Evolutionary conservation across 2,329 filamentous ascomycete genomes (phyloP).

Genomic region (Calonectria ilicicola): DNA sequence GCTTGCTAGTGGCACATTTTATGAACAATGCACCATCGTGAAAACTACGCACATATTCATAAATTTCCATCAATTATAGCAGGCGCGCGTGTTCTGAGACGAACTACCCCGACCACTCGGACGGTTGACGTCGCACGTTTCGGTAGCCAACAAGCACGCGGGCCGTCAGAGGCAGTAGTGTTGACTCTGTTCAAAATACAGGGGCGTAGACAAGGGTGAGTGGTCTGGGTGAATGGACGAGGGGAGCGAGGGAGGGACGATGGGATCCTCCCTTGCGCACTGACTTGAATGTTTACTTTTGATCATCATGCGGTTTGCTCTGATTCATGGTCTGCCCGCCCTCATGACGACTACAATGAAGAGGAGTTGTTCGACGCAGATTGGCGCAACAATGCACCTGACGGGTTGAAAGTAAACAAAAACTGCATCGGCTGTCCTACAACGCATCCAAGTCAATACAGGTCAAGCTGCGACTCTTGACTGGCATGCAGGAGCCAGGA

Average conservation of each 20-base stretch:
- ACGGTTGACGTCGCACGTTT: slow-evolving; percentile 18
- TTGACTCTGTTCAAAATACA: background rate
- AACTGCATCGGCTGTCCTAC: background rate
- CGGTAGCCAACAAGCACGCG: background rate
- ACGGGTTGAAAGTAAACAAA: slow-evolving; percentile 5
- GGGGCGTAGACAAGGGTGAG: background rate
- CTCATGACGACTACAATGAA: slow-evolving; percentile 21
- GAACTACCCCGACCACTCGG: slow-evolving; percentile 24
- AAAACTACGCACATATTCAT: background rate
- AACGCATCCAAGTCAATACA: background rate
- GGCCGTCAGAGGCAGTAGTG: background rate
- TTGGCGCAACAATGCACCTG: background rate
- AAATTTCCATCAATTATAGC: background rate
- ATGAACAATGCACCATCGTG: background rate
- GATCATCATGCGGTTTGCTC: background rate
- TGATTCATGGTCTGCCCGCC: background rate
- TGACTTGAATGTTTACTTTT: slow-evolving; percentile 11
- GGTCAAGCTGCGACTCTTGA: background rate
- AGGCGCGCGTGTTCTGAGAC: slow-evolving; percentile 28
- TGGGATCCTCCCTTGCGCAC: slow-evolving; percentile 9
- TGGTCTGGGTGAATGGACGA: background rate
- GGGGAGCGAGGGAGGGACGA: background rate
- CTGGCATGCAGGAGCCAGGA: slow-evolving; percentile 45
- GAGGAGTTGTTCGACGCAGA: background rate
- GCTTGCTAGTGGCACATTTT: background rate